These are phyloP conservation scores for Eucalyptus regnans DNA, from an alignment of 345 rosid genomes.

Conservation along the genomic window DNA sequence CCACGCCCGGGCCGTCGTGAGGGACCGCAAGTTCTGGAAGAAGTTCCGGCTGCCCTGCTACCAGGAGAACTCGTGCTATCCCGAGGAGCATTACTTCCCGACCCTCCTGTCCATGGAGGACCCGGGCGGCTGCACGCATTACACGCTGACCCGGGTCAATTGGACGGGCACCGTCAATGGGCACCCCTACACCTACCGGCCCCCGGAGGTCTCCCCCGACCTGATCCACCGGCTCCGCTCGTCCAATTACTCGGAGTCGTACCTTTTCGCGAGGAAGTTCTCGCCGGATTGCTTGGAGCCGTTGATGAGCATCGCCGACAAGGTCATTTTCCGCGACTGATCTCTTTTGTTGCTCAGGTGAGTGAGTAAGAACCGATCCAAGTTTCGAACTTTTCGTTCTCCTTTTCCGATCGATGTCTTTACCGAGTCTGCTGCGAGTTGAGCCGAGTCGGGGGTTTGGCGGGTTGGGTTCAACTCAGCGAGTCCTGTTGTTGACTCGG, in stretches of 20 bases:
- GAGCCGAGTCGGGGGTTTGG: background rate
- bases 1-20: constrained; percentile 58
- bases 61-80: constrained; percentile 64
- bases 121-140: constrained; percentile 54
- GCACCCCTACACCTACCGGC: constrained; percentile 69
- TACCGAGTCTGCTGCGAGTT: background rate
- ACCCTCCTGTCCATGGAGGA: constrained; percentile 77
- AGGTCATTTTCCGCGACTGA: constrained; percentile 80
- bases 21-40: constrained; percentile 65
- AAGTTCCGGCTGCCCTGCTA: constrained; percentile 79
- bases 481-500: background rate
- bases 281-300: constrained; percentile 78
- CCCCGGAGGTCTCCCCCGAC: constrained; percentile 39
- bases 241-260: constrained; percentile 67
- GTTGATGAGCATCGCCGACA: constrained; percentile 59
- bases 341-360: constrained; percentile 13
- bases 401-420: background rate
- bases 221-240: constrained; percentile 43
- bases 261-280: constrained; percentile 85
- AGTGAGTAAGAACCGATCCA: background rate
- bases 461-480: background rate
- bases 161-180: constrained; percentile 88
- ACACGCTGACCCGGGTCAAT: constrained; percentile 71
- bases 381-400: background rate
- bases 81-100: constrained; percentile 97